phyloP scores from a whole-genome alignment of 2,329 filamentous ascomycete species.

The Aspergillus aculeatinus region DNA sequence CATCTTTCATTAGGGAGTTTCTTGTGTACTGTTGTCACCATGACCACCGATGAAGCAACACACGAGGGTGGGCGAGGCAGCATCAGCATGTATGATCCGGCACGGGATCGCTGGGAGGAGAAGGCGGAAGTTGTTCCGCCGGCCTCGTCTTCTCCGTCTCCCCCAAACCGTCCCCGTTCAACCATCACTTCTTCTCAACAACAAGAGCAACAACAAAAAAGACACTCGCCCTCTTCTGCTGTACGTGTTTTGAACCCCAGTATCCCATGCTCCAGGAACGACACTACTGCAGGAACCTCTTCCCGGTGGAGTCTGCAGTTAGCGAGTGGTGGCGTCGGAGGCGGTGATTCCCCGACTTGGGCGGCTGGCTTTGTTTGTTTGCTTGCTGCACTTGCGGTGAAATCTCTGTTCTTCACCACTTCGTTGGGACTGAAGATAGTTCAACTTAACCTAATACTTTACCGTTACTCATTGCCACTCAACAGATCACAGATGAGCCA shows the following conservation, averaged over 20 bases:
- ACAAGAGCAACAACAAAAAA: no score
- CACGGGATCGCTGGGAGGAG: slow-evolving; percentile 26
- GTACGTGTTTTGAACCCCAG: background rate
- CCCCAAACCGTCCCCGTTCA: background rate
- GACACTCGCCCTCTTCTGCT: background rate
- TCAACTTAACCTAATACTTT: background rate
- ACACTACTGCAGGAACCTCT: background rate
- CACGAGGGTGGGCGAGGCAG: slow-evolving; percentile 9
- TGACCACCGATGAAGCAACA: slow-evolving; percentile 11
- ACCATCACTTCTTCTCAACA: background rate
- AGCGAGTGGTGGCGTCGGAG: background rate
- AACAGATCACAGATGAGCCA: background rate
- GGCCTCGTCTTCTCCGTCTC: background rate
- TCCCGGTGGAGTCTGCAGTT: background rate
- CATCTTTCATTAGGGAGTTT: background rate
- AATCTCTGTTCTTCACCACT: background rate
- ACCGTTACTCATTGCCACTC: background rate
- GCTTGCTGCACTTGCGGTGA: background rate
- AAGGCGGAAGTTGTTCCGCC: slow-evolving; percentile 5
- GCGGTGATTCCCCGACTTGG: background rate
- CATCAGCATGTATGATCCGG: slow-evolving; percentile 25
- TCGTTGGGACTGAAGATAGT: background rate
- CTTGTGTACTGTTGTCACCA: slow-evolving; percentile 3
- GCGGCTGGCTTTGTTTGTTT: background rate
- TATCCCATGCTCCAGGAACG: no score